These are phyloP conservation scores for Cyclotella distinguenda DNA, from an alignment of 108 stramenopile species.

Conservation along the genomic window DNA sequence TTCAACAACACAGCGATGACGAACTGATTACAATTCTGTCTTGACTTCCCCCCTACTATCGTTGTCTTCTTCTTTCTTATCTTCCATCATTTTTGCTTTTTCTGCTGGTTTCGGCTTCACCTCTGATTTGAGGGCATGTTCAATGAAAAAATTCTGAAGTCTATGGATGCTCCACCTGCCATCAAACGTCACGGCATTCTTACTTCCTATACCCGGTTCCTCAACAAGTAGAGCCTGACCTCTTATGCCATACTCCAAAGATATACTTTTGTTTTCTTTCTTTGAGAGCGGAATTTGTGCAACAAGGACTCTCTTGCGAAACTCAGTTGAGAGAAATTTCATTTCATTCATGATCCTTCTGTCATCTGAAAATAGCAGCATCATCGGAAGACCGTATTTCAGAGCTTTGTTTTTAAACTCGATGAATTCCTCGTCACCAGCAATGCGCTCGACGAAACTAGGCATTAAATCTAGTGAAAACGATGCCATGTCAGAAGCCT, in stretches of 20 bases:
- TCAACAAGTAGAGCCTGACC: constrained; percentile 50
- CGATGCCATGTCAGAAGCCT: constrained; percentile 54
- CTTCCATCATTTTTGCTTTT: constrained; percentile 3
- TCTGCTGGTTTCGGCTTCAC: constrained; percentile 21
- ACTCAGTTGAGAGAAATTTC: constrained; percentile 62
- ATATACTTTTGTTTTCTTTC: constrained; percentile 50
- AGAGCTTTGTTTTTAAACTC: constrained; percentile 51
- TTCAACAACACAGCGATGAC: background rate
- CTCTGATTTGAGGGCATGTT: constrained; percentile 47
- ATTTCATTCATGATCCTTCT: constrained; percentile 47
- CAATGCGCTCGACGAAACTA: constrained; percentile 51
- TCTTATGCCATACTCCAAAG: constrained; percentile 47
- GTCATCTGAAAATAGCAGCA: constrained; percentile 57
- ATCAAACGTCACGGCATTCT: constrained; percentile 29
- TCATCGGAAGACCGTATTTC: constrained; percentile 55
- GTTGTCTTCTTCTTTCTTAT: constrained; percentile 10
- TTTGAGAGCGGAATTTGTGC: constrained; percentile 55
- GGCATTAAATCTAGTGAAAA: constrained; percentile 64
- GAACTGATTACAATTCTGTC: constrained; percentile 31
- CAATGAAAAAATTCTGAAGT: constrained; percentile 53
- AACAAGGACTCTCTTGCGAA: constrained; percentile 56
- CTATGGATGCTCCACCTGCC: constrained; percentile 50
- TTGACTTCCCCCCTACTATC: constrained; percentile 25
- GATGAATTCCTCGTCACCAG: constrained; percentile 41
- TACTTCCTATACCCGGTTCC: constrained; percentile 12